Percentiles rank a stretch among this genome's conserved stretches.
Conservation (phyloP, 2,329 filamentous ascomycete genomes). For the Neonectria punicea region DNA sequence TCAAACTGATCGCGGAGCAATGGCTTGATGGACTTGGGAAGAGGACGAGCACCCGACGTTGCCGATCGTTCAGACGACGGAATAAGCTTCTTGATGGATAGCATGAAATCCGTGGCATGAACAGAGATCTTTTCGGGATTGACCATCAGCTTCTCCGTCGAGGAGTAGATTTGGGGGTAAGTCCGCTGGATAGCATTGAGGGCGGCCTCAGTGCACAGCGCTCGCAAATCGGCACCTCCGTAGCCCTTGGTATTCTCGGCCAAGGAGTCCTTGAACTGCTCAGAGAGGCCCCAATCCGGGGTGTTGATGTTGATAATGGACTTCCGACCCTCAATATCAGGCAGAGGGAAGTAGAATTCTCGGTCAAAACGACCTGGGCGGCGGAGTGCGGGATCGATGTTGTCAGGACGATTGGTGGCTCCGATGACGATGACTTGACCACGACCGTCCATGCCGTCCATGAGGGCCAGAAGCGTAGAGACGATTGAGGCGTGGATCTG, state of each 20-base stretch:
- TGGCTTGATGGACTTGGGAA: slow-evolving; percentile 84
- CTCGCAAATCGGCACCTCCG: slow-evolving; percentile 92
- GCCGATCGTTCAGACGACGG: slow-evolving; percentile 93
- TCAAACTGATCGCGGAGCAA: slow-evolving; percentile 78
- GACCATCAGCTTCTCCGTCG: slow-evolving; percentile 89
- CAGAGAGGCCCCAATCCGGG: slow-evolving; percentile 86
- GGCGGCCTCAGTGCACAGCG: slow-evolving; percentile 94
- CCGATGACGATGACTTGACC: slow-evolving; percentile 99
- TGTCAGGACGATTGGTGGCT: slow-evolving; percentile 97
- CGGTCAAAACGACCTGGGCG: slow-evolving; percentile 94
- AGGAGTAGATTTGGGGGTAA: slow-evolving; percentile 95
- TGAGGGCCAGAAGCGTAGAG: slow-evolving; percentile 89
- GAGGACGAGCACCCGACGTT: slow-evolving; percentile 82
- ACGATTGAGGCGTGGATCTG: slow-evolving; percentile 99
- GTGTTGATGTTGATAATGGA: slow-evolving; percentile 96
- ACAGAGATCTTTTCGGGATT: slow-evolving; percentile 86
- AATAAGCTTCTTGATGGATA: slow-evolving; percentile 95
- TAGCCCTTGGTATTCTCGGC: slow-evolving; percentile 95
- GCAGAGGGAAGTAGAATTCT: slow-evolving; percentile 97
- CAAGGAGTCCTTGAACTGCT: slow-evolving; percentile 82
- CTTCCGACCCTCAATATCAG: slow-evolving; percentile 80
- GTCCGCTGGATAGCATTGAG: slow-evolving; percentile 95
- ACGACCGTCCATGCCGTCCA: slow-evolving; percentile 98
- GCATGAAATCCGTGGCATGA: slow-evolving; percentile 94
- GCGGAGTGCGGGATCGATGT: slow-evolving; percentile 94